These are phyloP conservation scores for Tetramitus jugosus DNA, from an alignment of 208 protist genomes.

Conservation along the genomic window DNA sequence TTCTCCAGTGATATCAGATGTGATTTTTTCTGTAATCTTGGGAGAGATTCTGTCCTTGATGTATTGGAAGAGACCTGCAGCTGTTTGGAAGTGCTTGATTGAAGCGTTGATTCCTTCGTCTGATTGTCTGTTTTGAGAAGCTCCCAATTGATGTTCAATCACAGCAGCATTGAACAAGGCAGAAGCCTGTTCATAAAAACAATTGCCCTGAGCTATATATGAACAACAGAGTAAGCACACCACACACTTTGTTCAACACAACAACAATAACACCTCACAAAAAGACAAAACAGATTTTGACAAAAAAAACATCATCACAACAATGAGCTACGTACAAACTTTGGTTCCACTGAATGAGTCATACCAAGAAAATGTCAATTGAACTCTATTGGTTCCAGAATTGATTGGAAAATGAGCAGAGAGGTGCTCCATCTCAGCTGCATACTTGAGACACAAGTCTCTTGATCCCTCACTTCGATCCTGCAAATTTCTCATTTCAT, in stretches of 20 bases:
- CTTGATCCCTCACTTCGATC: slow-evolving; percentile 15
- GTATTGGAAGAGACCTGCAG: background rate
- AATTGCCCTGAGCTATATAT: background rate
- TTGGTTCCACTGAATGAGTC: background rate
- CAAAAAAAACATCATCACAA: background rate
- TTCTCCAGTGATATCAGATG: background rate
- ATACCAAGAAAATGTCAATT: slow-evolving; percentile 2
- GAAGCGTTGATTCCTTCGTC: background rate
- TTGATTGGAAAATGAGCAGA: slow-evolving; percentile 9
- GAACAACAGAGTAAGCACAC: background rate
- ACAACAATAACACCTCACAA: too few relatives aligned
- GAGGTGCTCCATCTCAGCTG: background rate
- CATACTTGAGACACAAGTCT: slow-evolving; percentile 6
- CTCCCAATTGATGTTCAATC: background rate
- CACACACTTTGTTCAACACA: too few relatives aligned
- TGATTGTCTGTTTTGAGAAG: background rate
- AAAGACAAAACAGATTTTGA: too few relatives aligned
- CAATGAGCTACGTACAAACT: background rate
- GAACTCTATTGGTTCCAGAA: background rate
- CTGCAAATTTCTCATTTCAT: slow-evolving; percentile 14
- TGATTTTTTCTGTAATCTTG: slow-evolving; percentile 1
- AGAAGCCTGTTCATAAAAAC: slow-evolving; percentile 9
- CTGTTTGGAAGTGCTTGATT: slow-evolving; percentile 11
- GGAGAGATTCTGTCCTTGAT: background rate
- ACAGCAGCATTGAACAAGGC: slow-evolving; percentile 17